A percentile compares a stretch with the other conserved stretches of the same genome.
These are phyloP conservation scores for Phanerodontia chrysosporium DNA, from an alignment of 768 basidiomycete species.

Conservation along the genomic window DNA sequence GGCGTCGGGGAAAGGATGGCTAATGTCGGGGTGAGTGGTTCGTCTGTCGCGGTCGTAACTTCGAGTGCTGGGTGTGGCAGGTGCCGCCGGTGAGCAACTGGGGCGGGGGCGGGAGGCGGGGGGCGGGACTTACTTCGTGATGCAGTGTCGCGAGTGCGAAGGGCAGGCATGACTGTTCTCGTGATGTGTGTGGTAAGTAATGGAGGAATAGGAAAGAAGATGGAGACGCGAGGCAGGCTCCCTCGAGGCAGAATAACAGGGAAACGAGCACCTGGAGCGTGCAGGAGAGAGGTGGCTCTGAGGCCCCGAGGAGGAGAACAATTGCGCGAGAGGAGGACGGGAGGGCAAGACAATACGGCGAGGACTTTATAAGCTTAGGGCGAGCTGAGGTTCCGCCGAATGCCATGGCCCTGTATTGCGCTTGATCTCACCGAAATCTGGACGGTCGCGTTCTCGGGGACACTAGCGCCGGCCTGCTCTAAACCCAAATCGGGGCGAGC, in stretches of 20 bases:
- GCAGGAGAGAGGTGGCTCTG: constrained; percentile 45
- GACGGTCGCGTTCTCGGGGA: constrained; percentile 18
- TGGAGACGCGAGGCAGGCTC: constrained; percentile 21
- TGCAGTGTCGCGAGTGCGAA: constrained; percentile 74
- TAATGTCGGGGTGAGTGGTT: constrained; percentile 47
- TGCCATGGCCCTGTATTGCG: constrained; percentile 13
- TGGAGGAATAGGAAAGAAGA: constrained; percentile 26
- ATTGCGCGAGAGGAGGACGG: constrained; percentile 61
- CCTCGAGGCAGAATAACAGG: constrained; percentile 30
- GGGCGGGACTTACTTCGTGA: constrained; percentile 37
- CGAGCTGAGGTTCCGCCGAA: constrained; percentile 24
- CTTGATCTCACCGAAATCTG: constrained; percentile 20
- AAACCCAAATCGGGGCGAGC: constrained; percentile 19
- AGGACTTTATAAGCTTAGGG: constrained; percentile 28
- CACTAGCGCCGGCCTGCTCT: constrained; percentile 16
- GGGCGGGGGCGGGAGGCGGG: background rate
- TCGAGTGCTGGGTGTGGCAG: constrained; percentile 60
- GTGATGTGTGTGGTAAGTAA: constrained; percentile 21
- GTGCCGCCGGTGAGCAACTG: constrained; percentile 17
- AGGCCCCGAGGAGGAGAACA: constrained; percentile 52
- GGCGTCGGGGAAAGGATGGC: constrained; percentile 63
- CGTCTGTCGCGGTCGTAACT: constrained; percentile 58
- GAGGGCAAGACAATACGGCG: constrained; percentile 26
- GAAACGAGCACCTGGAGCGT: constrained; percentile 34
- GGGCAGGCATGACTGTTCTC: constrained; percentile 65